Evolutionary conservation across 1,139 yeast genomes (phyloP), one percentile per base, ranked within the genome.

Genomic region (Blastobotrys persicus): DNA sequence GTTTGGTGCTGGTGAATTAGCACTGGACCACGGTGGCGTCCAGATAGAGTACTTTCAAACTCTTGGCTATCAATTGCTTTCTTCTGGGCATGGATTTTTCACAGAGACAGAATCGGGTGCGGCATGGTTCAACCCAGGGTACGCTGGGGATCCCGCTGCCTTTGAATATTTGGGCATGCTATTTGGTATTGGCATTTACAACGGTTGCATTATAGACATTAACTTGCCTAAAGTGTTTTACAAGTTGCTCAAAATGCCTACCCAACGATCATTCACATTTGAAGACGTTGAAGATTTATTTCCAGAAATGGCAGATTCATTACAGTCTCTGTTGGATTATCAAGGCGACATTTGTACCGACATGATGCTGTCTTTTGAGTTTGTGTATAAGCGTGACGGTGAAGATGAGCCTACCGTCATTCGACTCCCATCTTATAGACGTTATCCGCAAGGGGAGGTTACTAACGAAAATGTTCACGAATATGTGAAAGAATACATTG

Each of bases 11-110:
- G 60, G 59, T 5, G 63, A 61, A 31, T 35, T 61, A 9, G 65
- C 61, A 13, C 48, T 59, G 2, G 68, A 64, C 39, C 59, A 58
- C 7, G 68, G 68, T 13, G 68, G 68, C 4, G 63, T 63, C 4
- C 65, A 62, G 45, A 50, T 55, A 23, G 68, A 64, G 46, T 59
- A 63, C 17, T 64, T 64, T 50, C 56, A 57, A 11, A 45, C 47
- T 9, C 40, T 64, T 12, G 67, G 60, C 3, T 42, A 47, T 31
- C 51, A 52, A 31, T 28, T 63, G 37, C 38, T 56, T 19, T 32
- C 48, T 13, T 46, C 57, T 1, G 44, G 48, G 7, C 31, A 47
- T 13, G 56, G 55, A 2, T 47, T 55, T 19, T 58, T 61, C 39
- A 37, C 39, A 4, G 62, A 58, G 33, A 53, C 54, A 3, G 54